These are phyloP conservation scores for Chaetomium cochliodes DNA, from an alignment of 495 filamentous ascomycete species.

Conservation along the genomic window DNA sequence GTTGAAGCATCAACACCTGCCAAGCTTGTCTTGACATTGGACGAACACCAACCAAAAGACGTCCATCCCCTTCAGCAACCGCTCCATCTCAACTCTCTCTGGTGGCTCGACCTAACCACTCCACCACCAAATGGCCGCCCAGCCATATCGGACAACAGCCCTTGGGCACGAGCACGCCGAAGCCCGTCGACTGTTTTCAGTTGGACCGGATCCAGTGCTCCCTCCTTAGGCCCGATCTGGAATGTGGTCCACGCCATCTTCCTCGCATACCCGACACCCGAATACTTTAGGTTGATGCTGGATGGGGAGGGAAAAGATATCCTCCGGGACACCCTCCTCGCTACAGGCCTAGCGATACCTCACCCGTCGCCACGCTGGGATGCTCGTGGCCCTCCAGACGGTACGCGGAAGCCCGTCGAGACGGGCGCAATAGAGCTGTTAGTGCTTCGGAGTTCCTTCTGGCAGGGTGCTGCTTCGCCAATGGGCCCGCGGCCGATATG, in stretches of 20 bases:
- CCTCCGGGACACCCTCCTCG: slow-evolving; percentile 48
- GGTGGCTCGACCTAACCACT: slow-evolving; percentile 37
- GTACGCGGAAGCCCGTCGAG: neutral
- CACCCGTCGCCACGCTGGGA: slow-evolving; percentile 41
- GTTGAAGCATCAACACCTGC: slow-evolving; percentile 15
- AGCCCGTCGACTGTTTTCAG: slow-evolving; percentile 36
- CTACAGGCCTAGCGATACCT: slow-evolving; percentile 49
- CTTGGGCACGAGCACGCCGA: slow-evolving; percentile 44
- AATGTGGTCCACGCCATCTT: slow-evolving; percentile 56
- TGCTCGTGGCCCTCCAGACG: neutral
- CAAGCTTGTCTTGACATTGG: slow-evolving; percentile 26
- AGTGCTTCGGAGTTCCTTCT: slow-evolving; percentile 54
- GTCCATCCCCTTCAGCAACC: slow-evolving; percentile 29
- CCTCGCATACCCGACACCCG: slow-evolving; percentile 50
- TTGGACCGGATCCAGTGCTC: slow-evolving; percentile 38
- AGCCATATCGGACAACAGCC: slow-evolving; percentile 41
- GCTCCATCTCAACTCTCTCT: slow-evolving; percentile 36
- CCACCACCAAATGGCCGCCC: slow-evolving; percentile 38
- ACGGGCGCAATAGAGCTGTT: slow-evolving; percentile 36
- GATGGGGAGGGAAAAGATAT: slow-evolving; percentile 41
- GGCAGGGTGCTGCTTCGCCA: slow-evolving; percentile 64
- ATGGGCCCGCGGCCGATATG: slow-evolving; percentile 59
- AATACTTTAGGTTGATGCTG: slow-evolving; percentile 52
- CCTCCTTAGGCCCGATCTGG: slow-evolving; percentile 57
- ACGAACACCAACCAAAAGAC: slow-evolving; percentile 18